These are phyloP conservation scores for Naganishia cerealis DNA, from an alignment of 1,284 basidiomycete genomes.

Conservation along the genomic window DNA sequence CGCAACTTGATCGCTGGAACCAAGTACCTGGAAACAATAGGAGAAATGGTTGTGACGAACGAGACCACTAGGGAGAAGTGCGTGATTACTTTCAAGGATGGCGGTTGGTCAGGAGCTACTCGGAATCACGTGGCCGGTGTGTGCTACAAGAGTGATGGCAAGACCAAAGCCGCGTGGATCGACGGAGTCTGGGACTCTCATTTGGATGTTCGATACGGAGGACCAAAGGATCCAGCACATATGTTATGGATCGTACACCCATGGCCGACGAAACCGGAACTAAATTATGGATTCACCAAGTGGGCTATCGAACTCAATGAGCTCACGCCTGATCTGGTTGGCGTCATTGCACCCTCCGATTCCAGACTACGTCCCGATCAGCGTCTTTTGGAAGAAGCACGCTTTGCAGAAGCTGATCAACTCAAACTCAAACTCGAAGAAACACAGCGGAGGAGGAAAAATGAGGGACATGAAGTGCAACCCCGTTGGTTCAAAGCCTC, in stretches of 20 bases:
- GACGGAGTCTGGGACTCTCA: constrained; percentile 77
- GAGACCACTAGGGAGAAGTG: constrained; percentile 60
- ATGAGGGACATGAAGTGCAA: constrained; percentile 57
- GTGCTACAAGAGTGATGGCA: constrained; percentile 62
- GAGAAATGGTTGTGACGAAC: constrained; percentile 72
- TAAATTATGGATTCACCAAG: constrained; percentile 78
- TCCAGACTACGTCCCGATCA: constrained; percentile 83
- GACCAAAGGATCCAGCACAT: constrained; percentile 35
- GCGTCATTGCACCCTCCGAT: constrained; percentile 75
- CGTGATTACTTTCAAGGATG: constrained; percentile 77
- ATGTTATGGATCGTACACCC: constrained; percentile 68
- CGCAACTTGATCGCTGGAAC: constrained; percentile 84
- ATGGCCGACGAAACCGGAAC: constrained; percentile 67
- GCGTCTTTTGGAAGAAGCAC: constrained; percentile 77
- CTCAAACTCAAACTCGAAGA: constrained; percentile 75
- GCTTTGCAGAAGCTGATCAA: constrained; percentile 71
- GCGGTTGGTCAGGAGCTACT: constrained; percentile 71
- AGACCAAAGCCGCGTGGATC: constrained; percentile 58
- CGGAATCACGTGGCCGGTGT: constrained; percentile 70
- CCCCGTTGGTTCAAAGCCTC: constrained; percentile 69
- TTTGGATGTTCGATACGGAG: constrained; percentile 59
- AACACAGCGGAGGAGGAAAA: constrained; percentile 52
- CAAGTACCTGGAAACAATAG: constrained; percentile 78
- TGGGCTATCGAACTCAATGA: constrained; percentile 81
- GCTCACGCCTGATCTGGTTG: constrained; percentile 67